Percentiles rank a stretch among this genome's conserved stretches.
These are phyloP conservation scores for Rhynchosporium graminicola DNA, from an alignment of 2,329 filamentous ascomycete genomes.

Conservation along the genomic window DNA sequence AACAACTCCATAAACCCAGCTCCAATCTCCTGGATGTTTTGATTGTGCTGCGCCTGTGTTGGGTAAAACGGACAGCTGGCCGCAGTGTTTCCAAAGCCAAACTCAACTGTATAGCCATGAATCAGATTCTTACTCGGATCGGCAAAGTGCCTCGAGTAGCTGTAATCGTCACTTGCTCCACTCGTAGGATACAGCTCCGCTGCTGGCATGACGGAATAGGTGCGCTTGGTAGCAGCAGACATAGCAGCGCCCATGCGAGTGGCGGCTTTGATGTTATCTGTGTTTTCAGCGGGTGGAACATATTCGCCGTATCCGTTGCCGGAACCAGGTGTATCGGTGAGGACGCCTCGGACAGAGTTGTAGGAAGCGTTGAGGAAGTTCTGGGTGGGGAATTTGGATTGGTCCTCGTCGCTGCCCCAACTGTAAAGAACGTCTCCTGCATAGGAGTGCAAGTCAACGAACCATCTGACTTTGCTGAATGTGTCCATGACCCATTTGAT, in stretches of 20 bases:
- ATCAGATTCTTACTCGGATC: slow-evolving; percentile 43
- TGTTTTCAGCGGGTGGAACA: slow-evolving; percentile 43
- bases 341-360: slow-evolving; percentile 52
- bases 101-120: slow-evolving; percentile 50
- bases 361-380: slow-evolving; percentile 56
- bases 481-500: slow-evolving; percentile 54
- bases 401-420: slow-evolving; percentile 58
- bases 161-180: slow-evolving; percentile 51
- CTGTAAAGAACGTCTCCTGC: slow-evolving; percentile 54
- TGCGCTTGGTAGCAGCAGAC: slow-evolving; percentile 43
- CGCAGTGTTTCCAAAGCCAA: slow-evolving; percentile 43
- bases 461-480: slow-evolving; percentile 55
- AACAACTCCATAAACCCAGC: slow-evolving; percentile 52
- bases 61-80: slow-evolving; percentile 49
- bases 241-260: slow-evolving; percentile 44
- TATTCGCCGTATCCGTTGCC: slow-evolving; percentile 49
- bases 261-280: slow-evolving; percentile 40
- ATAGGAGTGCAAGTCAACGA: slow-evolving; percentile 59
- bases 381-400: slow-evolving; percentile 48
- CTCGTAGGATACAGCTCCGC: slow-evolving; percentile 49
- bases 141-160: slow-evolving; percentile 47
- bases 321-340: slow-evolving; percentile 42
- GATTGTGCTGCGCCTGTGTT: slow-evolving; percentile 45
- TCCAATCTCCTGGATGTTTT: slow-evolving; percentile 48
- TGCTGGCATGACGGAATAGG: slow-evolving; percentile 45